Evolutionary conservation across 2,329 filamentous ascomycete genomes (phyloP).

Genomic region (Botryotinia globosa): DNA sequence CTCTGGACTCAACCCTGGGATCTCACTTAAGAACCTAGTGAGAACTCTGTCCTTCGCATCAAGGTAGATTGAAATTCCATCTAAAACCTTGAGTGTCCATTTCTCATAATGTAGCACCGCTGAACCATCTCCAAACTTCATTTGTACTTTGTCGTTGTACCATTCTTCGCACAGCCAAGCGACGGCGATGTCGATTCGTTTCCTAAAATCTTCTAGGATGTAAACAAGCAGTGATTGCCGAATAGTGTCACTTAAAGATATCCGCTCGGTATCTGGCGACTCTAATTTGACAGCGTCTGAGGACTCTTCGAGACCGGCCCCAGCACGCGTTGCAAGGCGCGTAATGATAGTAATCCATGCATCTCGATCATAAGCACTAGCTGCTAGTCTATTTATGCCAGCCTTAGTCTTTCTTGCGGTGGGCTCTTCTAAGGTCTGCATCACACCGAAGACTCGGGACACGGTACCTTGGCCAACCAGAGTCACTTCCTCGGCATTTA

Average conservation of each 20-base stretch:
- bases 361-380: conserved; percentile 78
- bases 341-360: conserved; percentile 89
- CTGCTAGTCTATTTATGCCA: conserved; percentile 81
- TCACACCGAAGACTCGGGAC: conserved; percentile 72
- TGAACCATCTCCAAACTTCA: conserved; percentile 42
- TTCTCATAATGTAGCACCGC: conserved; percentile 69
- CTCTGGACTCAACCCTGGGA: conserved; percentile 71
- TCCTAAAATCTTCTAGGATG: conserved; percentile 87
- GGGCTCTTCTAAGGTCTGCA: conserved; percentile 69
- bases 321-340: conserved; percentile 77
- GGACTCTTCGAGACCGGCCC: conserved; percentile 63
- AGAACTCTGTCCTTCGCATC: conserved; percentile 86
- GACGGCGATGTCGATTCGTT: conserved; percentile 84
- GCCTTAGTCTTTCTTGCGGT: conserved; percentile 57
- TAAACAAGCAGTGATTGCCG: conserved; percentile 80
- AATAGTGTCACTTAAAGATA: conserved; percentile 64
- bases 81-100: conserved; percentile 77
- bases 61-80: conserved; percentile 87
- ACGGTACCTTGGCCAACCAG: conserved; percentile 73
- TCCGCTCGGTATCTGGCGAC: conserved; percentile 41
- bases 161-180: conserved; percentile 97
- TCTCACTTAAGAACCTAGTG: conserved; percentile 86
- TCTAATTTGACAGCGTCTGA: conserved; percentile 54
- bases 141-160: conserved; percentile 78
- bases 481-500: conserved; percentile 70